Evolutionary conservation across 2,329 filamentous ascomycete genomes (phyloP).

Genomic region (Cladosporium sp.): DNA sequence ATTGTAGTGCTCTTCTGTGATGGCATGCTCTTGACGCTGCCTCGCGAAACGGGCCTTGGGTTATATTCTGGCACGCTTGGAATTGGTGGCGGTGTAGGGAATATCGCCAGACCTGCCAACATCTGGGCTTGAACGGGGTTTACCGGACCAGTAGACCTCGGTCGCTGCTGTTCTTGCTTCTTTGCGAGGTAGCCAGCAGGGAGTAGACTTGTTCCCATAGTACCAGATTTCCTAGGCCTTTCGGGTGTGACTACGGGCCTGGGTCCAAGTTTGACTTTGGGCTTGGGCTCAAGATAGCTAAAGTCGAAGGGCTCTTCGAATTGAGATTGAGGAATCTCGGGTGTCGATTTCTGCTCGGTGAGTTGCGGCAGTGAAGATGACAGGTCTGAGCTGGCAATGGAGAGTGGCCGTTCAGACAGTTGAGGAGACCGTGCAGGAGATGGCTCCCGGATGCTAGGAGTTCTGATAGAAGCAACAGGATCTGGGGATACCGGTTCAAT

Average conservation of each 20-base stretch:
- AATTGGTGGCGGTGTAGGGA: slow-evolving; percentile 36
- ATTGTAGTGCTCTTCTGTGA: slow-evolving; percentile 51
- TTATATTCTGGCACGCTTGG: slow-evolving; percentile 38
- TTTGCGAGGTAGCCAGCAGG: slow-evolving; percentile 34
- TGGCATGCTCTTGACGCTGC: slow-evolving; percentile 48
- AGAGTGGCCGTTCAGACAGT: slow-evolving; percentile 1
- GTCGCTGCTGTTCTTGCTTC: slow-evolving; percentile 37
- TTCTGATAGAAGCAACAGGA: slow-evolving; percentile 2
- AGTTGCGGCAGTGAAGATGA: background rate
- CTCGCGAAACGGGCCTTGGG: slow-evolving; percentile 39
- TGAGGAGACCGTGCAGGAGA: background rate
- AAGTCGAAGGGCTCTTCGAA: slow-evolving; percentile 44
- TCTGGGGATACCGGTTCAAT: background rate
- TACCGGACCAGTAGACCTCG: slow-evolving; percentile 40
- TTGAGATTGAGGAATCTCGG: slow-evolving; percentile 41
- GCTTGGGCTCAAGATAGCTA: slow-evolving; percentile 59
- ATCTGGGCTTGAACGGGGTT: slow-evolving; percentile 3
- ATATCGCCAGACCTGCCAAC: background rate
- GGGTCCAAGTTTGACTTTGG: slow-evolving; percentile 87
- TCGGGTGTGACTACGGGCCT: slow-evolving; percentile 44
- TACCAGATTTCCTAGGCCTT: slow-evolving; percentile 15
- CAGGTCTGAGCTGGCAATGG: background rate
- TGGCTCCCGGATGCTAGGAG: slow-evolving; percentile 16
- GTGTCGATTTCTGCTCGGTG: background rate
- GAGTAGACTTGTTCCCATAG: slow-evolving; percentile 49